phyloP scores from a whole-genome alignment of 1,284 basidiomycete genomes.

The Puccinia hordei region DNA sequence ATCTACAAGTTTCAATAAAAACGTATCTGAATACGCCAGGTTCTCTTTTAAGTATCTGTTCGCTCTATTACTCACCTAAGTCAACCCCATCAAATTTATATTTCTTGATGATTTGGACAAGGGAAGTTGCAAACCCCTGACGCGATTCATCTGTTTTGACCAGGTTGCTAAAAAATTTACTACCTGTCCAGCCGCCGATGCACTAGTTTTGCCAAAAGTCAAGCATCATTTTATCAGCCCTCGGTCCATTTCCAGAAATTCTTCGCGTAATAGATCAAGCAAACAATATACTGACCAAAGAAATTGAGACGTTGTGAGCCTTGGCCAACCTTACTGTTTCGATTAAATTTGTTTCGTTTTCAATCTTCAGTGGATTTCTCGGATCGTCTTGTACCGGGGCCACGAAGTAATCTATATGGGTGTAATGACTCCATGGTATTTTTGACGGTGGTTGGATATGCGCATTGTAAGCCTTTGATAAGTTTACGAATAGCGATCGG shows the following conservation, averaged over 20 bases:
- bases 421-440: constrained; percentile 49
- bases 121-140: constrained; percentile 21
- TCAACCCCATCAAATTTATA: constrained; percentile 44
- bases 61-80: constrained; percentile 18
- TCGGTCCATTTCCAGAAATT: neutral
- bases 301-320: constrained; percentile 48
- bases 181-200: constrained; percentile 49
- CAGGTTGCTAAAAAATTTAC: constrained; percentile 34
- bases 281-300: constrained; percentile 33
- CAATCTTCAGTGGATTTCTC: constrained; percentile 17
- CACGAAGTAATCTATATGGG: constrained; percentile 48
- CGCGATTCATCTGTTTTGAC: constrained; percentile 26
- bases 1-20: constrained; percentile 2
- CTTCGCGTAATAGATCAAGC: neutral
- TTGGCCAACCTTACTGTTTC: constrained; percentile 39
- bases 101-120: constrained; percentile 28
- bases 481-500: neutral
- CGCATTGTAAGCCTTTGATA: constrained; percentile 32
- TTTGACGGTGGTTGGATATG: constrained; percentile 41
- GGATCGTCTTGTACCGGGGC: constrained; percentile 20
- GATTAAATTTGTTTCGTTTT: constrained; percentile 33
- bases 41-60: neutral
- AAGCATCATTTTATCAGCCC: neutral
- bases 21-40: neutral
- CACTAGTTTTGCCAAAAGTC: constrained; percentile 19